Base-by-base conservation (phyloP, 1,284 basidiomycete species). In the Cystobasidiaceae sp. region DNA sequence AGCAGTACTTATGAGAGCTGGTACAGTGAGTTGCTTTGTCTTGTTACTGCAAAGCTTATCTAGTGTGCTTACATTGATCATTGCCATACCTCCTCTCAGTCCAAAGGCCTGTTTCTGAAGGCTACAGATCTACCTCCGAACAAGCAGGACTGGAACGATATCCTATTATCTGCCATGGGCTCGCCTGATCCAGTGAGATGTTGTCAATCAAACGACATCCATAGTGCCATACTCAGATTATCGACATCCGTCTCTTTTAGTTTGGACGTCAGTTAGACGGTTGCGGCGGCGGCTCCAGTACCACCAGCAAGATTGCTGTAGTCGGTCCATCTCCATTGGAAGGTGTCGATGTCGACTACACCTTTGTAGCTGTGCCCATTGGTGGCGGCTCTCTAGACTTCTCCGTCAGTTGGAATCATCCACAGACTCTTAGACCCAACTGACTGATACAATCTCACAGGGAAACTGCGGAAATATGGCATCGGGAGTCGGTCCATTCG, bases 161-260 rank as follows among this genome's bases (percentile, higher is more conserved):
- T 90, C 59, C 85, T 90, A 69, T 82, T 86, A 17, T 81, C 84
- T 0, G 82, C 87, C n/a, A 88, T 90, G 87, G 89, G 89, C 17
- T 89, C 86, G 1, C 89, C 89, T 0, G 89, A 92, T 72, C 81
- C 85, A 0, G 37, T 39, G n/a, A 39, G 37, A 11, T 39, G n/a
- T 11, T 11, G 37, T 11, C 37, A 11, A n/a, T n/a, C n/a, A n/a
- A n/a, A n/a, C n/a, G n/a, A n/a, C n/a, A n/a, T n/a, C n/a, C n/a
- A n/a, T n/a, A n/a, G n/a, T n/a, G n/a, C n/a, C n/a, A n/a, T n/a
- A n/a, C n/a, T n/a, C n/a, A n/a, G n/a, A n/a, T n/a, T n/a, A n/a
- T n/a, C n/a, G n/a, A n/a, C n/a, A n/a, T n/a, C n/a, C n/a, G 15
- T 15, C n/a, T 6, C 7, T 30, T 21, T n/a, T 17, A 4, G 32